Evolutionary conservation across 345 rosid genomes (phyloP), one percentile per base, ranked within the genome.

Genomic region (Pistacia atlantica): DNA sequence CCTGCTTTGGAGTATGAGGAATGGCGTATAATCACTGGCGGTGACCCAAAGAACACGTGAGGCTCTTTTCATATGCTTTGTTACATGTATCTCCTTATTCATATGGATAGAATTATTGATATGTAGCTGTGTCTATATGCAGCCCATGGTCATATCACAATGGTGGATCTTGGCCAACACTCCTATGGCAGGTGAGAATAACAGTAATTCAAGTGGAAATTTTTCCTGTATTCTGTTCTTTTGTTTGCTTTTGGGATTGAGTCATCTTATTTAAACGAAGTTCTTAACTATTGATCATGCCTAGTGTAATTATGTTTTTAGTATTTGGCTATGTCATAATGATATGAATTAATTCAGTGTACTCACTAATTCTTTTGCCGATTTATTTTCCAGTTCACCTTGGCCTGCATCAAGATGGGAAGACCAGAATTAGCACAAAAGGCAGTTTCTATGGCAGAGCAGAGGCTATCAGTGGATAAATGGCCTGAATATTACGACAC

Each of bases 121-220:
- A 57, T 28, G 25, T 18, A 76, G 77, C 25, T 58, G 25, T 31
- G 13, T 59, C 64, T 69, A 60, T 17, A 18, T 84, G 80, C 89
- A 95, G 99, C 75, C 92, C 98, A 17, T 96, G 97, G 99, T 96
- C 99, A 2, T 96, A 96, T 83, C 99, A 93, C 86, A 93, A 96
- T 63, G 98, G 89, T 2, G 99, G 99, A 81, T 96, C 99, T 69
- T 96, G 99, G 99, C 99, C 98, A 74, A 93, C 98, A 4, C 91
- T 96, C 12, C 84, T 93, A 37, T 93, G 99, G 98, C 99, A 91
- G 98, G 99, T 91, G 28, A 75, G 68, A 54, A 45, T 35, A 57
- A 48, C 52, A n/a, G 60, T 25, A 37, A 13, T 18, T 55, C 42
- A 78, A 6, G 51, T 11, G 14, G 7, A 13, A 64, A 13, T 13